A percentile compares a stretch with the other conserved stretches of the same genome.
Conservation (phyloP, 2,329 filamentous ascomycete genomes). For the Alternaria longipes region DNA sequence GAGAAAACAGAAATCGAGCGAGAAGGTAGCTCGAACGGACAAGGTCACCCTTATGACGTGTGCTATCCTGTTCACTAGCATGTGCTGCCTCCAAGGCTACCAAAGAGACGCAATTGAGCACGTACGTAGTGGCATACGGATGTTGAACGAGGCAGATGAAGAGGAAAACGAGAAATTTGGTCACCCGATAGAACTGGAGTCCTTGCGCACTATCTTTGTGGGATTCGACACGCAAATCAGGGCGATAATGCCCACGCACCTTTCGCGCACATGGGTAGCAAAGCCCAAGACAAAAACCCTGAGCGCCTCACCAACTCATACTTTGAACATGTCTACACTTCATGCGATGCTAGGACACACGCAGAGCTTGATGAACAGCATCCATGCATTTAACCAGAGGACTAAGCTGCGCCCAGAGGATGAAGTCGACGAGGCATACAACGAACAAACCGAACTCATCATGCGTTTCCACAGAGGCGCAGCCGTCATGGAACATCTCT, state of each 20-base stretch:
- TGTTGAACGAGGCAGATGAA: conserved; percentile 41
- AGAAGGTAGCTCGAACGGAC: conserved; percentile 20
- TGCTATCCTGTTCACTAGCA: conserved; percentile 43
- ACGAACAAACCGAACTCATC: conserved; percentile 16
- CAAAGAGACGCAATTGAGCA: conserved; percentile 40
- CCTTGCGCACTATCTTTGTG: conserved; percentile 41
- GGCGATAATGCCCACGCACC: conserved; percentile 36
- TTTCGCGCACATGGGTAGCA: conserved; percentile 36
- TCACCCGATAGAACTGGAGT: conserved; percentile 39
- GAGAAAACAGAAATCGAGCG: conserved; percentile 11
- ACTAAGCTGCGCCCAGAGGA: conserved; percentile 19
- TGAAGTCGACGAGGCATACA: conserved; percentile 23
- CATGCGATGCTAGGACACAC: conserved; percentile 28
- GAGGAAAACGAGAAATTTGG: conserved; percentile 5
- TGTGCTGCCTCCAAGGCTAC: conserved; percentile 47
- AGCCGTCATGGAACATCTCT: conserved; percentile 16
- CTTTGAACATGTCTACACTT: conserved; percentile 19
- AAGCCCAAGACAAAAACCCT: conserved; percentile 21
- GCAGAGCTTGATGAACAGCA: conserved; percentile 36
- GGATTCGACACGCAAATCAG: conserved; percentile 44
- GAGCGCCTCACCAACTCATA: conserved; percentile 6
- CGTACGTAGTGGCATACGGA: conserved; percentile 41
- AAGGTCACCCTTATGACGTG: conserved; percentile 45
- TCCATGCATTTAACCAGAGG: conserved; percentile 36
- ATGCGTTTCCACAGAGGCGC: conserved; percentile 18